These are phyloP conservation scores for Dendrocalamus sinicus DNA, from an alignment of 176 grass and related monocot genomes.

Conservation along the genomic window DNA sequence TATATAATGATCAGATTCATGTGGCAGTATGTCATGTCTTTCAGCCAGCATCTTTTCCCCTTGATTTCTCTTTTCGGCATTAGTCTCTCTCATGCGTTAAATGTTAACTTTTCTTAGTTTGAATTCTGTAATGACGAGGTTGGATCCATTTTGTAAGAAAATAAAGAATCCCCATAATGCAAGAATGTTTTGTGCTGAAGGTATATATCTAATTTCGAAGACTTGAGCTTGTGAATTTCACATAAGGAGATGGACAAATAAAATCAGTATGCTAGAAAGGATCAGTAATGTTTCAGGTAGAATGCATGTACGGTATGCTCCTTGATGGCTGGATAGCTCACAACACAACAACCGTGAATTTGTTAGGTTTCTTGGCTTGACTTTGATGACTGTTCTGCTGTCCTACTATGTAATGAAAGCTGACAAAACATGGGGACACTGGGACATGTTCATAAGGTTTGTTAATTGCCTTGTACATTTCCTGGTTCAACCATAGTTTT, in stretches of 20 bases:
- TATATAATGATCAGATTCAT: conserved; percentile 42
- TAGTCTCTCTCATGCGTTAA: neutral
- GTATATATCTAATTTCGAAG: neutral
- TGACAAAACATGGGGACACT: conserved; percentile 23
- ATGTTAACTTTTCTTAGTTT: conserved; percentile 23
- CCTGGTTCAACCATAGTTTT: neutral
- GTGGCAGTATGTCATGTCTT: conserved; percentile 39
- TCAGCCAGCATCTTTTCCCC: neutral
- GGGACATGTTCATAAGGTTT: conserved; percentile 25
- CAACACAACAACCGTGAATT: neutral
- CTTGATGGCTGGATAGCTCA: neutral
- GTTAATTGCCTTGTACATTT: neutral
- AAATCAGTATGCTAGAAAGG: neutral
- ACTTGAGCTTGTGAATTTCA: conserved; percentile 14
- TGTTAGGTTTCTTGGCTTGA: neutral
- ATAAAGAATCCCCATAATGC: neutral
- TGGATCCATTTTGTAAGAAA: neutral
- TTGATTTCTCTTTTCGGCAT: neutral
- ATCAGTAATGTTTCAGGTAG: neutral
- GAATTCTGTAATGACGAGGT: neutral
- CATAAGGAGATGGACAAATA: neutral
- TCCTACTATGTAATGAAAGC: neutral
- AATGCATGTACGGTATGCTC: neutral
- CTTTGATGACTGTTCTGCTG: neutral
- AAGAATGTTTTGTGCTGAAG: neutral